A percentile compares a stretch with the other conserved stretches of the same genome.
Evolutionary conservation across 2,329 filamentous ascomycete species (phyloP).

Genomic region (Diplodia corticola): DNA sequence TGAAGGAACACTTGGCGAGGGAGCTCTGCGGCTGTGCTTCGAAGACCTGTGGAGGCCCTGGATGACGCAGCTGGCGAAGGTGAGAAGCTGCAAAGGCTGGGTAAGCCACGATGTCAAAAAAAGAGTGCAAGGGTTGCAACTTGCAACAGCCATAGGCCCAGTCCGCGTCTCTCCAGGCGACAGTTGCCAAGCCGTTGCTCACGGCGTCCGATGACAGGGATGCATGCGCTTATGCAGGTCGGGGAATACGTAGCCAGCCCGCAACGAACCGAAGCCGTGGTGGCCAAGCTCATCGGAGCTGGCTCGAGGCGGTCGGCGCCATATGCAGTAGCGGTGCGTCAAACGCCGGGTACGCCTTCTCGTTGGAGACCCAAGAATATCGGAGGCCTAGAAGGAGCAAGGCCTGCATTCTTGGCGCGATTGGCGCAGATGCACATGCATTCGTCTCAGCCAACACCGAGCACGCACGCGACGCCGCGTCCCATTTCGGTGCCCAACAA

Average conservation of each 20-base stretch:
- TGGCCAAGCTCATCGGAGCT: not conserved
- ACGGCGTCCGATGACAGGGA: not conserved
- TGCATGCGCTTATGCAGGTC: not conserved
- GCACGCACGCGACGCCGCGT: not conserved
- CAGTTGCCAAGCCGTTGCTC: not conserved
- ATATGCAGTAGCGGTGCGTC: not conserved
- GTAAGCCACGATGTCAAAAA: not conserved
- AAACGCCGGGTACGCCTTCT: not conserved
- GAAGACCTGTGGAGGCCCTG: not conserved
- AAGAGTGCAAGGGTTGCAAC: not conserved
- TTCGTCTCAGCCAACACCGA: not conserved
- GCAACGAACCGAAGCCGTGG: not conserved
- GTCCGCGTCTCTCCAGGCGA: not conserved
- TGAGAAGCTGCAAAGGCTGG: not conserved
- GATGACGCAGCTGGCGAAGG: not conserved
- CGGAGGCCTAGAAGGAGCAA: not conserved
- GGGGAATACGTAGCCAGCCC: not conserved
- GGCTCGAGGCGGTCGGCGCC: not conserved
- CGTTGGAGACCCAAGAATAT: not conserved
- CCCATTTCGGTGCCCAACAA: not conserved
- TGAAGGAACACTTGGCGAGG: not conserved
- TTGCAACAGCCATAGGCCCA: too few species aligned
- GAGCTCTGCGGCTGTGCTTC: not conserved
- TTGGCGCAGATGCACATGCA: not conserved
- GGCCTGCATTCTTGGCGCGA: not conserved